Evolutionary conservation across 1,284 basidiomycete species (phyloP).

Genomic region (Irpex sp.): DNA sequence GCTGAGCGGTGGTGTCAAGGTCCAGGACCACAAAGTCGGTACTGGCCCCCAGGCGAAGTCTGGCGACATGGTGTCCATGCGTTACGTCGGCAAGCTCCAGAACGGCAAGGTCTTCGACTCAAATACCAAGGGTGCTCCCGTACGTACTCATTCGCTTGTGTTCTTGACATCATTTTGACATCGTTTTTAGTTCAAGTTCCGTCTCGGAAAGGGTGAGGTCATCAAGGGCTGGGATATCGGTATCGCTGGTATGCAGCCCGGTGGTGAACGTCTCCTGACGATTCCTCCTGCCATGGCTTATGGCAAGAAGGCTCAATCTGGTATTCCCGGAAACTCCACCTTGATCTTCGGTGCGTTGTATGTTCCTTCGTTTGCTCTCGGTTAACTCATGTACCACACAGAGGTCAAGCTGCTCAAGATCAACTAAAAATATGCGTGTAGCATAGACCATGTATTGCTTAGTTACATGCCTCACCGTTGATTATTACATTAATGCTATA

Average conservation of each 20-base stretch:
- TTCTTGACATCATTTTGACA: constrained; percentile 12
- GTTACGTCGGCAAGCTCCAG: constrained; percentile 90
- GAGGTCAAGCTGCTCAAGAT: constrained; percentile 82
- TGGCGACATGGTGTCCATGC: constrained; percentile 88
- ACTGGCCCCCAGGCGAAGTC: constrained; percentile 88
- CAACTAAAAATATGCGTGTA: constrained; percentile 49
- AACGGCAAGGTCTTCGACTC: constrained; percentile 92
- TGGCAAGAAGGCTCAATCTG: constrained; percentile 60
- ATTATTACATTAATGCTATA: constrained; percentile 3
- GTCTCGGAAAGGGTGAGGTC: constrained; percentile 82
- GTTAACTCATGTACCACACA: constrained; percentile 38
- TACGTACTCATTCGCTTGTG: constrained; percentile 47
- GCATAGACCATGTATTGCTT: constrained; percentile 64
- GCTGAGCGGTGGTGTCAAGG: constrained; percentile 81
- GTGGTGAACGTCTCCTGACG: constrained; percentile 88
- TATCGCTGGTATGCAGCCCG: constrained; percentile 91
- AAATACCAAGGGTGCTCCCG: constrained; percentile 90
- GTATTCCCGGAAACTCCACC: constrained; percentile 77
- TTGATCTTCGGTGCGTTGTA: constrained; percentile 73
- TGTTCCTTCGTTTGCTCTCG: neutral
- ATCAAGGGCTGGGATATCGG: constrained; percentile 89
- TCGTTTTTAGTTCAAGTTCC: constrained; percentile 79
- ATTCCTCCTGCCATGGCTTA: constrained; percentile 82
- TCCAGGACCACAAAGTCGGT: constrained; percentile 85
- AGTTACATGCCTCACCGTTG: constrained; percentile 71